Base-by-base conservation (phyloP, 257 asterid species). In the Mentha longifolia region DNA sequence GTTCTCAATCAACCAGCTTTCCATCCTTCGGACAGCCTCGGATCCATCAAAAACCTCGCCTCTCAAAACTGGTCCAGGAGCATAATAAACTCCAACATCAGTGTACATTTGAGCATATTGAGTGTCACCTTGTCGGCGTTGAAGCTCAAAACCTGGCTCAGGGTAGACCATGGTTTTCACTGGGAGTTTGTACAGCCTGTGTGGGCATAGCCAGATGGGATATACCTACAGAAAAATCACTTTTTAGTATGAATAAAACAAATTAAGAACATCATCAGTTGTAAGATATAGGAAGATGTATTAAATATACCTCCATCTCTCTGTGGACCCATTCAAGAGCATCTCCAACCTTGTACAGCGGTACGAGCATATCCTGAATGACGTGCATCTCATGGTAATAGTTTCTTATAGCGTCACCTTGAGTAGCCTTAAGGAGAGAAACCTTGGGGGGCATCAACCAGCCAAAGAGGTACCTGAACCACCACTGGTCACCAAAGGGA, bases 121-220 rank as follows among this genome's bases (percentile, higher is more conserved):
- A 10, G 98, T 87, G 25, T 93, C 97, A 0, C 98, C 98, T 70
- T 93, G 98, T 80, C 98, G 85, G 61, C 80, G 90, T 2, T 86
- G 87, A 7, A 60, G 87, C 89, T 93, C 98, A 63, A 93, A 93
- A 62, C 96, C 98, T 22, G 98, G 97, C 73, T 95, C 98, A 0
- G 99, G 99, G 65, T 84, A 92, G 20, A 95, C 75, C 98, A 86
- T 91, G 67, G 97, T 85, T 76, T 95, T 95, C 73, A 83, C 31
- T 0, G 99, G 99, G 72, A 89, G 92, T 60, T 86, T 92, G 79
- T 79, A 95, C 70, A 95, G 79, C 65, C 89, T 72, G 83, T 95
- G 99, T 41, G 99, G 99, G 75, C 99, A 95, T 61, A 95, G 96
- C 99, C 99, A 95, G 67, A 95, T 67, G n/a, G 99, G 99, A 71